Base-by-base conservation (phyloP, 1,284 basidiomycete genomes). In the Lentinus polychrous region DNA sequence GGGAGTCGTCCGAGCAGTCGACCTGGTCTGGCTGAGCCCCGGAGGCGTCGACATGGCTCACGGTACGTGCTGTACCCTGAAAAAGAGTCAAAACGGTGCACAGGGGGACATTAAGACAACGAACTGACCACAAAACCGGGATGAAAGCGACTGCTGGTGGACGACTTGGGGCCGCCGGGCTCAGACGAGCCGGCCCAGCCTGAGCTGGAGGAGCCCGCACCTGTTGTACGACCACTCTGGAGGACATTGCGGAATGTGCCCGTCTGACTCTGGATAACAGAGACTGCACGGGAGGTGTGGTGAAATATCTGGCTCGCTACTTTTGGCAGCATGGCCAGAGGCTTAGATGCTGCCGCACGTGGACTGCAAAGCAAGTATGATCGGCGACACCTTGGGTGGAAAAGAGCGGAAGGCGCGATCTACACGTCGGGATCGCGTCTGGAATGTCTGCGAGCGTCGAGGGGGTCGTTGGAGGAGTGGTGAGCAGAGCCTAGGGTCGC, bases 251-350 rank as follows among this genome's bases (percentile, higher is more conserved):
- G 71, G 61, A 90, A 70, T 0, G 83, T 78, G 6, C 71, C 64
- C 55, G 82, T 74, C 62, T 83, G 83, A 53, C 79, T 80, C 58
- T 87, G 85, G 39, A 83, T 83, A 41, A 81, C 78, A 2, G 82
- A 78, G 45, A 81, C 86, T 14, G 83, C 86, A 59, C 86, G 81
- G 22, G 81, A 75, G 0, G 83, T 86, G 55, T 83, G 81, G 54
- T 88, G 78, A 31, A 90, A 68, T 48, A 91, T 71, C 46, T 83
- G 79, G 27, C 80, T 83, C 20, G 85, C 83, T 65, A 86, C 82
- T 66, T 88, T 88, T 46, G 88, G 86, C 60, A 91, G 69, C 87
- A 91, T 91, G 46, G 56, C 39, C 12, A 12, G 20, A 40, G 46
- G 49, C 27, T 43, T 23, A 37, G 35, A 34, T n/a, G n/a, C n/a